These are phyloP conservation scores for Galerina sulciceps DNA, from an alignment of 768 basidiomycete species.

Conservation along the genomic window DNA sequence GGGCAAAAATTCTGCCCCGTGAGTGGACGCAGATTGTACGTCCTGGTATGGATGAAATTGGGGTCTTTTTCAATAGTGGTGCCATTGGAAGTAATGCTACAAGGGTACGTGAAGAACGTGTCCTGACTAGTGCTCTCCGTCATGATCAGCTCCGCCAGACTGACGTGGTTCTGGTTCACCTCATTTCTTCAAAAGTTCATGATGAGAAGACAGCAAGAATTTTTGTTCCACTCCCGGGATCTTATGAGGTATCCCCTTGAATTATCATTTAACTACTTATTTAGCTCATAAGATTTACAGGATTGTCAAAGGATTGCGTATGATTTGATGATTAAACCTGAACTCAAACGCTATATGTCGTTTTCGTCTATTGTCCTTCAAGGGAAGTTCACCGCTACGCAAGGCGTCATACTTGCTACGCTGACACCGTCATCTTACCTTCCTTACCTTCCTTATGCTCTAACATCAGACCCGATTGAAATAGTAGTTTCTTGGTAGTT, in stretches of 20 bases:
- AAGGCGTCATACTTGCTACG: not conserved
- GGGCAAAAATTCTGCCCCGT: not conserved
- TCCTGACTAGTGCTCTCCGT: not conserved
- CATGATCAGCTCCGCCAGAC: not conserved
- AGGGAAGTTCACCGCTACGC: not conserved
- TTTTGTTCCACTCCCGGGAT: not conserved
- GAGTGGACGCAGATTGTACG: conserved; percentile 3
- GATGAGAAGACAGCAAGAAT: not conserved
- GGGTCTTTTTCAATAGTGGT: not conserved
- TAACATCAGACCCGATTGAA: too few relatives aligned
- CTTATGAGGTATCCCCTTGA: not conserved
- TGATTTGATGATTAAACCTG: not conserved
- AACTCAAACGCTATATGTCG: too few relatives aligned
- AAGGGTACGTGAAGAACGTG: not conserved
- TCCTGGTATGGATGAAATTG: not conserved
- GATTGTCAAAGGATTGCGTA: not conserved
- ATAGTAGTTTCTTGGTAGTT: too few relatives aligned
- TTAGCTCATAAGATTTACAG: not conserved
- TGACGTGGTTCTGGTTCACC: not conserved
- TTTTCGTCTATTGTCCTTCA: not conserved
- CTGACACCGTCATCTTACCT: not conserved
- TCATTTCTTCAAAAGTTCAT: not conserved
- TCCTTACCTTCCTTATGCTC: not conserved
- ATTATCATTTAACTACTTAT: not conserved
- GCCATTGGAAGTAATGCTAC: too few relatives aligned